Base-by-base conservation (phyloP, 2,329 filamentous ascomycete genomes). In the Aspergillus glaucus region DNA sequence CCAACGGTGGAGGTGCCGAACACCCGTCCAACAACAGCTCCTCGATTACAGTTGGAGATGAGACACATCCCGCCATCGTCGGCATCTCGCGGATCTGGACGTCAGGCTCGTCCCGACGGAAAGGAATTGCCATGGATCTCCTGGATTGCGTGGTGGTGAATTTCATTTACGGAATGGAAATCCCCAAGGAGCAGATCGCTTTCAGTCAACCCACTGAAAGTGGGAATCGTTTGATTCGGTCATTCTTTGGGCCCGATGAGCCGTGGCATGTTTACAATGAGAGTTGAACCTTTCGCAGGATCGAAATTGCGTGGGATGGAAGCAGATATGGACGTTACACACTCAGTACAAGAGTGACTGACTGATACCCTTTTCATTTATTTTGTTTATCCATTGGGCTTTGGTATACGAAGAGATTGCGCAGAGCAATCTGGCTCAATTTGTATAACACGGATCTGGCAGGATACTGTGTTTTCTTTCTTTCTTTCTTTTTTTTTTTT, bases 81-180 rank as follows among this genome's bases (percentile, higher is more conserved):
- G 80, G 81, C 15, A 76, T 86, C 22, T 83, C 82, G 21, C 75
- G 83, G 26, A 81, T 86, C 55, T 86, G 83, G 83, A 82, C 80
- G 0, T 80, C 78, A 6, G 75, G 72, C 5, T 71, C 74, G 2
- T 77, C 79, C 50, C 74, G 82, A 28, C 68, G 78, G 39, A 74
- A 77, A 54, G 79, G 80, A 7, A 75, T 84, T 46, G 82, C 81
- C 3, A 75, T 74, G 46, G 72, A 74, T 47, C 64, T 86, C 42
- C 63, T 85, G 15, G 78, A 85, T 50, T 75, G 72, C 48, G 78
- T 79, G 21, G 70, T 77, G 47, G 71, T 68, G 49, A 74, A 78
- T 57, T 82, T 82, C 57, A 71, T 80, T 46, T 77, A 79, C 51
- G 76, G 77, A 2, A 70, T 80, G 64, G 73, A 74, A 36, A 71